Evolutionary conservation across 805 yeast species (phyloP), one percentile per base, ranked within the genome.

Genomic region (Metschnikowia picachoensis): DNA sequence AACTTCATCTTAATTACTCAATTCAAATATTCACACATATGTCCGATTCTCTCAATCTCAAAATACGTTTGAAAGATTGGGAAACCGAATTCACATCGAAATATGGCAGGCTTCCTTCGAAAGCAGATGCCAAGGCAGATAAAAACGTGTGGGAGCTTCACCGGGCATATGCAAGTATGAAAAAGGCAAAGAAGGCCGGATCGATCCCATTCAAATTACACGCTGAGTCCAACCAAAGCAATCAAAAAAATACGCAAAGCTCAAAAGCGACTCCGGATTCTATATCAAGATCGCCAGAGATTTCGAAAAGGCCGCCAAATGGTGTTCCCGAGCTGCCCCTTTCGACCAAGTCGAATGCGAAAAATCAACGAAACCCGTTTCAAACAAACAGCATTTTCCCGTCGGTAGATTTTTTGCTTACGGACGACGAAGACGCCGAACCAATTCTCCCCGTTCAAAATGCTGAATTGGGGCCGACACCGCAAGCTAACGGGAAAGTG

Each of bases 401-500:
- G 16, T 32, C 39, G 35, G 36, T 49, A 11, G 46, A 44, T 30
- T 46, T 40, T n/a, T 31, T 39, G 11, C 41, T 49, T 16, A 46
- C 48, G 1, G 57, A 54, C 15, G 58, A 52, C 9, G 52, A 57
- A 31, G 58, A 46, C 8, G 44, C 30, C 13, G 50, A 48, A 30
- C 43, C 36, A 6, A 30, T 39, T 6, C 48, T 41, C n/a, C 48
- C 42, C 13, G 45, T 42, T 8, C 39, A 29, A 8, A 51, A 49
- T 15, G 60, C 64, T 3, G 85, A 80, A 49, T 60, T 87, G 11
- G 95, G 95, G 0, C 96, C 96, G 0, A 88, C 96, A 0, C 96
- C 96, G 0, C 96, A 88, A 55, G 74, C 87, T 9, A 74, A 83
- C 50, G 96, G 96, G 0, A 77, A 84, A 44, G 86, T 87, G 0